Base-by-base conservation (phyloP, 106 monocot genomes). In the Xerophyta viscosa region DNA sequence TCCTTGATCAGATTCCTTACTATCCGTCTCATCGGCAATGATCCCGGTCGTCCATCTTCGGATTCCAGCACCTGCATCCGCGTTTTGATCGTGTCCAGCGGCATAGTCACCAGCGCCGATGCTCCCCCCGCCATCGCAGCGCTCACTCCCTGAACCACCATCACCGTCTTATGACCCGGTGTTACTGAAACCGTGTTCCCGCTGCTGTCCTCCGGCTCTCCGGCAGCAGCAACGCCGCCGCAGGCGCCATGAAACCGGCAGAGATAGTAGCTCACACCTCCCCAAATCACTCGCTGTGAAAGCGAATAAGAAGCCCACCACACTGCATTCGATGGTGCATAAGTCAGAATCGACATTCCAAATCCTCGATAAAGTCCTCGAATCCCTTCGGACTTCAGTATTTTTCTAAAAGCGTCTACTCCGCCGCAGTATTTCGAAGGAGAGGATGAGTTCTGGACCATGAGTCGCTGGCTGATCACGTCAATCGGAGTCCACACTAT, bases 401-500 rank as follows among this genome's bases (percentile, higher is more conserved):
- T 94, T 56, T 81, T 94, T 33, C 28, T 55, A 36, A 81, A 84
- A 18, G 81, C 84, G 44, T 88, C 94, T 23, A 78, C 25, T 6
- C 87, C 92, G 29, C 76, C 76, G n/a, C 29, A 53, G 63, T 87
- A 87, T 6, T 41, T 9, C 2, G 23, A 17, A n/a, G 33, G 48
- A 19, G 33, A 9, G 7, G 36, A 17, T 18, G 29, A 15, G 14
- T 63, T 64, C 52, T 77, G 83, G 12, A 94, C 78, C 94, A 94
- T 94, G 30, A 94, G 81, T 3, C 94, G 61, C 56, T 94, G 94
- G 69, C 72, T 81, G 20, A 94, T 53, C 24, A 94, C 84, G 43
- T 94, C 94, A 54, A 94, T 53, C 11, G 94, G 94, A 0, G 88
- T 94, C 94, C 94, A 94, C 20, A 94, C 78, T n/a, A 84, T 33